Conservation (phyloP, 441 rosid species). For the Gossypium lobatum region DNA sequence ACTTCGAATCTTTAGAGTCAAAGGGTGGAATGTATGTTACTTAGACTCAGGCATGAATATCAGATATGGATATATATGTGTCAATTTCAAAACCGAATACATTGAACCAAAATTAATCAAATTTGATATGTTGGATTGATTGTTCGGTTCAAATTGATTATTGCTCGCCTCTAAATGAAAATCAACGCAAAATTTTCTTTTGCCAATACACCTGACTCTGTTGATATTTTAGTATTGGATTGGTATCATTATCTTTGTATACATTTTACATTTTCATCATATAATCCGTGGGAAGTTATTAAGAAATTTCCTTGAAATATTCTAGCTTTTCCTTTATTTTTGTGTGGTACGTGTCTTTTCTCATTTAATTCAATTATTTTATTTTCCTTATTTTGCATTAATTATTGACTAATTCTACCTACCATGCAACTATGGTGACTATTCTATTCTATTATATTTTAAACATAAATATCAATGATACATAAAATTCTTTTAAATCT, state of each 20-base stretch:
- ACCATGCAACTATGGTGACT: neutral
- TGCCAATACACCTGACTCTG: too few species aligned
- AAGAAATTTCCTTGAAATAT: neutral
- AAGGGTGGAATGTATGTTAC: neutral
- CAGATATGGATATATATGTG: neutral
- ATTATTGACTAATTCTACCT: neutral
- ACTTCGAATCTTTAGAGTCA: neutral
- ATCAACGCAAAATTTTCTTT: too few species aligned
- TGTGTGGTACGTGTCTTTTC: neutral
- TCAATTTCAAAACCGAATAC: too few species aligned
- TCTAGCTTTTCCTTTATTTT: neutral
- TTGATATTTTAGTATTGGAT: too few species aligned
- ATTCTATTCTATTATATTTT: neutral
- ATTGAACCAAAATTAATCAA: too few species aligned
- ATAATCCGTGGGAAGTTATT: too few species aligned
- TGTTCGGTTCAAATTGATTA: too few species aligned
- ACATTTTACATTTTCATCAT: neutral
- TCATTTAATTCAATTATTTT: neutral
- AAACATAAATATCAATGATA: neutral
- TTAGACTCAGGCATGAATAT: neutral
- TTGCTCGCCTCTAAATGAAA: too few species aligned
- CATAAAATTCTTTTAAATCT: neutral
- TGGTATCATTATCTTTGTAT: too few species aligned
- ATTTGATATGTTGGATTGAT: too few species aligned
- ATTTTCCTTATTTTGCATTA: too few species aligned